Evolutionary conservation across 176 grass and related monocot genomes (phyloP), one percentile per base, ranked within the genome.

Genomic region (Panicum miliaceum): DNA sequence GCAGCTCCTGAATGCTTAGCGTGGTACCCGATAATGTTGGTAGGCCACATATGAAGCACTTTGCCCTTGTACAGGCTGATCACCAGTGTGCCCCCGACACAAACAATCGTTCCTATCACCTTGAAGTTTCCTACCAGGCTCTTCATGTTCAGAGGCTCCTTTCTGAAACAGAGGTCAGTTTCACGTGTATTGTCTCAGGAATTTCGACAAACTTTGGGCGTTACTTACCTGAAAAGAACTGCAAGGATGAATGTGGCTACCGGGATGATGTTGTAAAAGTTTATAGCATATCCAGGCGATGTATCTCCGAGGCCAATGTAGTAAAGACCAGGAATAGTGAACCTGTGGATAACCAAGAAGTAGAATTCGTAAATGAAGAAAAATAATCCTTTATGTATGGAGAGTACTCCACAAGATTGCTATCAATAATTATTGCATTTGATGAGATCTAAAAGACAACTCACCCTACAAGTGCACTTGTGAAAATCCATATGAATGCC

Each of bases 31-130:
- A 78, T 54, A 16, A 88, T 79, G 67, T 88, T 83, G 26, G 86
- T 84, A n/a, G 86, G 86, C 86, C 86, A 88, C 9, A 88, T 43
- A 71, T 84, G 86, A 50, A 88, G 75, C 46, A 73, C 53, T 37
- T 84, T 79, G 59, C 86, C 86, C 34, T 79, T 84, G 81, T 88
- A 88, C 3, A 88, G 66, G 57, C 86, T 88, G 35, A 88, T 88
- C 54, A 88, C 57, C 37, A 88, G 65, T 7, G 86, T 84, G 0
- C 86, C 86, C 45, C 86, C 86, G 7, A 84, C 86, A 12, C 86
- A 88, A 16, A 88, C 67, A 5, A 88, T 12, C 37, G 86, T 88
- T 65, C 86, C 86, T 13, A 46, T 32, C 8, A 88, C 86, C 75
- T 88, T 88, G 46, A 88, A 47, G 58, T 66, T 88, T 42, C 86